Evolutionary conservation across 2,329 filamentous ascomycete genomes (phyloP), one percentile per base, ranked within the genome.

Genomic region (Alternaria hordeiaustralica): DNA sequence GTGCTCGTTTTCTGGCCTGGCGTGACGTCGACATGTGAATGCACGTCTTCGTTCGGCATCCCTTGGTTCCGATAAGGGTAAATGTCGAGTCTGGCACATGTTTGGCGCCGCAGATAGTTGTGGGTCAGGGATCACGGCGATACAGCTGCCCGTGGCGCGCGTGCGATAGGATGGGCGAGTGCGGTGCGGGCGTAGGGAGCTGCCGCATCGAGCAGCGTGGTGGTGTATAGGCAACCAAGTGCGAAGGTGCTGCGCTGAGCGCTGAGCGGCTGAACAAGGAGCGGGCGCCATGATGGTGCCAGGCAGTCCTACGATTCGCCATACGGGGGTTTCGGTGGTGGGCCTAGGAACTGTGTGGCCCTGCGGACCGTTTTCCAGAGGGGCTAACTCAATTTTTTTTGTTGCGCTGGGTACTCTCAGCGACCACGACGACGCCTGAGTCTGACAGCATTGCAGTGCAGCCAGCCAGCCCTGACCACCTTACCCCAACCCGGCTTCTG

Each of bases 311-410:
- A 58, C 64, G 63, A 65, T 64, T 56, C 63, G 60, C 64, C 64
- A 60, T 58, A 36, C 36, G 20, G 36, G 55, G 25, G 23, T 26
- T 25, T 21, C 10, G 21, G 26, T 25, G 49, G 33, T 46, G 57
- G 57, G 25, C 21, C 57, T 36, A 47, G 41, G 26, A n/a, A 20
- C 28, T 55, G 49, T 61, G 55, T 55, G 57, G 49, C 50, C 58
- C 51, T 47, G 45, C 68, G 66, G 66, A 65, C 68, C 68, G 66
- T 67, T 67, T 62, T 55, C 64, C 65, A 67, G 64, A 66, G 62
- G 33, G 51, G 58, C 55, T 50, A 54, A 64, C 53, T 30, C 50
- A 46, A 55, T 71, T 66, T 71, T 58, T 63, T 33, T 60, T 58
- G 18, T 51, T 5, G 36, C 36, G 36, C 36, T 41, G 36, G 36